A percentile compares a stretch with the other conserved stretches of the same genome.
These are phyloP conservation scores for Cryomyces minteri DNA, from an alignment of 495 filamentous ascomycete species.

Conservation along the genomic window DNA sequence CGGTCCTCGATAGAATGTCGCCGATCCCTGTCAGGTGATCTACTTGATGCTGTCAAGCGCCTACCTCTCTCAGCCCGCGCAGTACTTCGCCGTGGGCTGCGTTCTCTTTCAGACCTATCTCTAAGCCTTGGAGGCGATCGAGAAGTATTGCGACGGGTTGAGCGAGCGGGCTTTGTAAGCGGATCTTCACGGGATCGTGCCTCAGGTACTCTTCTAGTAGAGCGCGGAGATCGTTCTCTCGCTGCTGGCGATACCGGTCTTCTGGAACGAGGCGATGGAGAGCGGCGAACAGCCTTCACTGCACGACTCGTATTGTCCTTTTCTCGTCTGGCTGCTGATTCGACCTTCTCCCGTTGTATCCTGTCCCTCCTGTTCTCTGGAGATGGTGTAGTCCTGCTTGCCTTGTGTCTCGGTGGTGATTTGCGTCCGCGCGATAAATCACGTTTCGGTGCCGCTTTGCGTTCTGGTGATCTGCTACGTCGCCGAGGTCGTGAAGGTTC, in stretches of 20 bases:
- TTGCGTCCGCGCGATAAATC: conserved; percentile 8
- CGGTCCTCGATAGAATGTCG: too few species aligned
- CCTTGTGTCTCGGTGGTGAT: conserved; percentile 7
- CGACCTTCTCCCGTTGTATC: conserved; percentile 1
- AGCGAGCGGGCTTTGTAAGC: too few species aligned
- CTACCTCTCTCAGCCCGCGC: too few species aligned
- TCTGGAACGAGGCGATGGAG: not conserved
- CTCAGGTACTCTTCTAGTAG: not conserved
- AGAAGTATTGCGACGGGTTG: too few species aligned
- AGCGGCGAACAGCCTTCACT: not conserved
- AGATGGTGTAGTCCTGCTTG: conserved; percentile 6
- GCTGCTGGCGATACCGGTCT: not conserved
- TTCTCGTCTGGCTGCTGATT: not conserved
- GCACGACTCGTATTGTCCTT: not conserved
- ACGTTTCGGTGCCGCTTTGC: conserved; percentile 3
- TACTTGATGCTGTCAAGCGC: too few species aligned
- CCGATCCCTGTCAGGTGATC: too few species aligned
- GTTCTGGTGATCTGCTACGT: conserved; percentile 8
- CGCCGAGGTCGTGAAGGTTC: conserved; percentile 4
- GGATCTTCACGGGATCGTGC: not conserved
- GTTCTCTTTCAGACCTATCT: too few species aligned
- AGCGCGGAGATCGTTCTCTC: not conserved
- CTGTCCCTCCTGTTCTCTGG: conserved; percentile 3
- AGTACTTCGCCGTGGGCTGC: too few species aligned
- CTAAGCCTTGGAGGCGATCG: too few species aligned